These are phyloP conservation scores for Asterionellopsis glacialis DNA, from an alignment of 108 stramenopile species.

Conservation along the genomic window DNA sequence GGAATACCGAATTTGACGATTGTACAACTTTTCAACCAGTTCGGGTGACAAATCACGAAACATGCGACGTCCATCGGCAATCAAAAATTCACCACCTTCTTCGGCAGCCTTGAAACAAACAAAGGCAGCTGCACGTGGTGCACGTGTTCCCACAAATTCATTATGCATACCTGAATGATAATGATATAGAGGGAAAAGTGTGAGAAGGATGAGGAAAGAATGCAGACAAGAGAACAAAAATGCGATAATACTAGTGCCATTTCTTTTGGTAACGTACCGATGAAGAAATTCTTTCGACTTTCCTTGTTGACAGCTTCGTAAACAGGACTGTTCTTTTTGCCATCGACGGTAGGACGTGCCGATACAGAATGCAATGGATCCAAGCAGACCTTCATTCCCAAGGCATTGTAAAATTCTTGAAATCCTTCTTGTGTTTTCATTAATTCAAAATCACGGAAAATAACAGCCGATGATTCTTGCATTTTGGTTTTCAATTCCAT, in stretches of 20 bases:
- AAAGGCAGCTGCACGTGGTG: conserved; percentile 85
- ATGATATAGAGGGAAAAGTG: too few species aligned
- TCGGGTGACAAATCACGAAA: conserved; percentile 72
- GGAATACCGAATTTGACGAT: conserved; percentile 74
- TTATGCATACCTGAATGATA: conserved; percentile 81
- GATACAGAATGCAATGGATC: conserved; percentile 84
- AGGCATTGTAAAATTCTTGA: conserved; percentile 63
- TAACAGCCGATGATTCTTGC: conserved; percentile 68
- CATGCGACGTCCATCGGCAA: conserved; percentile 80
- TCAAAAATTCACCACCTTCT: conserved; percentile 83
- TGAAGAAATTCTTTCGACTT: conserved; percentile 87
- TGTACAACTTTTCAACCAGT: conserved; percentile 71
- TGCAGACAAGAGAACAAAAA: too few species aligned
- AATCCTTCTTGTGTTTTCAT: conserved; percentile 85
- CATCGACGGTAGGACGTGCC: conserved; percentile 84
- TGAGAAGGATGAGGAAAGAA: conserved; percentile 1
- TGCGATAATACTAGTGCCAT: not conserved
- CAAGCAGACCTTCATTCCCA: conserved; percentile 81
- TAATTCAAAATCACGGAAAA: conserved; percentile 79
- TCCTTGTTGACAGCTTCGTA: conserved; percentile 93
- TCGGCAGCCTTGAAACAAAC: conserved; percentile 91
- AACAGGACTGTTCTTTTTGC: conserved; percentile 69
- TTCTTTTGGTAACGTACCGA: conserved; percentile 67
- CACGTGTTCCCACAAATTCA: conserved; percentile 87
- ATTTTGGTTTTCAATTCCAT: conserved; percentile 67